Base-by-base conservation (phyloP, 2,329 filamentous ascomycete species). In the Pseudonectria buxi region DNA sequence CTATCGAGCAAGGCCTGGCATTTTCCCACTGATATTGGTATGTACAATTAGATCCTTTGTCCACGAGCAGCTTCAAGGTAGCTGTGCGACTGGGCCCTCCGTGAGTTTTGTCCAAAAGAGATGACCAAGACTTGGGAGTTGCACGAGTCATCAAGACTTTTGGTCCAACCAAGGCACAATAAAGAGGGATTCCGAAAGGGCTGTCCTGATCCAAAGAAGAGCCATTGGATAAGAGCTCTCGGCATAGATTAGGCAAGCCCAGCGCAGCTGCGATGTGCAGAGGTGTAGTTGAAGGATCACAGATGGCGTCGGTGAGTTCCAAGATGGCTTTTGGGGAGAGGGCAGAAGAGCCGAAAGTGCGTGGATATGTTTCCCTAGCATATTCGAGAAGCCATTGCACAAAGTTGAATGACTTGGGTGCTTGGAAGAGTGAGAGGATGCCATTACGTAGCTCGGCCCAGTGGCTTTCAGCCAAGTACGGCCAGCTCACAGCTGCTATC, bases 311-410 rank as follows among this genome's bases (percentile, higher is more conserved):
- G 16, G 57, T 59, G 4, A 64, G 47, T 14, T 52, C 49, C 7
- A 57, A 28, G 4, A 56, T 39, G 9, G 40, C 40, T n/a, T 44
- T 44, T 14, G 46, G 39, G 0, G 51, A 49, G 1, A 51, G 26
- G 3, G 51, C 48, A 9, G 47, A 22, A 6, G 34, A 15, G 9
- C 56, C 48, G 5, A 52, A 47, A 0, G 37, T 40, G 1, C 44
- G 40, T 2, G 61, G 58, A 33, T 48, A 59, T 3, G 40, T 51
- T 14, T 51, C 44, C 14, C 54, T 46, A 2, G 51, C 54, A 37
- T 58, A 62, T 29, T 63, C 58, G 14, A 64, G 37, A 3, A 49
- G 46, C 61, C 62, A 64, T 14, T 63, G 59, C 9, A 56, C 50
- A 24, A 63, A 61, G 38, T 53, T 58, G 30, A 47, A 54, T 1